phyloP scores from a whole-genome alignment of 352 stramenopile genomes.

The Phytopythium kandeliae region DNA sequence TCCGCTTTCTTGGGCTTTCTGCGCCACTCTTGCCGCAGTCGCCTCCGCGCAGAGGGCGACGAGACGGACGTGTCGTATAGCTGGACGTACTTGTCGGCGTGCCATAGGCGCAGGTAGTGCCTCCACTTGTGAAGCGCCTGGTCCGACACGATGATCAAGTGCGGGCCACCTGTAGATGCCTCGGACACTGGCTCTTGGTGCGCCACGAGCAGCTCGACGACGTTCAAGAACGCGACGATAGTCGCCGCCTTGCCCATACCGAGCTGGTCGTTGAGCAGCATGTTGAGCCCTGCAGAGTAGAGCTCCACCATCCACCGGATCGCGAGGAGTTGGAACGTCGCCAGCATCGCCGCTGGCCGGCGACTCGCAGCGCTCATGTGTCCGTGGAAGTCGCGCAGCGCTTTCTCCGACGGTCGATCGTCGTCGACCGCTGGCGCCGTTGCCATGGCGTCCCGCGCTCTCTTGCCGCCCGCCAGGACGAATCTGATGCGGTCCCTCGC shows the following conservation, averaged over 20 bases:
- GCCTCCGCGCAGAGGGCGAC: conserved; percentile 24
- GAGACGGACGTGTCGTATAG: conserved; percentile 35
- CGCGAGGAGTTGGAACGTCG: conserved; percentile 69
- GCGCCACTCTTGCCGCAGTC: conserved; percentile 53
- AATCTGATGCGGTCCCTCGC: conserved; percentile 4
- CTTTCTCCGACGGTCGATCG: conserved; percentile 4
- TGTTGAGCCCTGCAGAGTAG: conserved; percentile 52
- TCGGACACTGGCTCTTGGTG: neutral
- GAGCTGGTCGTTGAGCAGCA: conserved; percentile 82
- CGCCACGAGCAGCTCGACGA: conserved; percentile 33
- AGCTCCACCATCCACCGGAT: conserved; percentile 81
- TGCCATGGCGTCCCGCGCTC: conserved; percentile 39
- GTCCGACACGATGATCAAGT: conserved; percentile 73
- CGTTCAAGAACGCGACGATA: conserved; percentile 66
- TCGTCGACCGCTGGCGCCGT: neutral
- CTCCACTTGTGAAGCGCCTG: conserved; percentile 81
- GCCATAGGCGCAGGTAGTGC: conserved; percentile 56
- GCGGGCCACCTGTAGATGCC: conserved; percentile 21
- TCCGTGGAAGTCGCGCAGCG: conserved; percentile 11
- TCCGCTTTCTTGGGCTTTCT: conserved; percentile 12
- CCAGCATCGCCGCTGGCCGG: conserved; percentile 37
- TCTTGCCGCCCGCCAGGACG: conserved; percentile 9
- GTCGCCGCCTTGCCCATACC: conserved; percentile 83
- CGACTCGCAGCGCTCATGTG: neutral
- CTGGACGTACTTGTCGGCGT: conserved; percentile 48